Evolutionary conservation across 345 rosid species (phyloP).

Genomic region (Raphanus raphanistrum): DNA sequence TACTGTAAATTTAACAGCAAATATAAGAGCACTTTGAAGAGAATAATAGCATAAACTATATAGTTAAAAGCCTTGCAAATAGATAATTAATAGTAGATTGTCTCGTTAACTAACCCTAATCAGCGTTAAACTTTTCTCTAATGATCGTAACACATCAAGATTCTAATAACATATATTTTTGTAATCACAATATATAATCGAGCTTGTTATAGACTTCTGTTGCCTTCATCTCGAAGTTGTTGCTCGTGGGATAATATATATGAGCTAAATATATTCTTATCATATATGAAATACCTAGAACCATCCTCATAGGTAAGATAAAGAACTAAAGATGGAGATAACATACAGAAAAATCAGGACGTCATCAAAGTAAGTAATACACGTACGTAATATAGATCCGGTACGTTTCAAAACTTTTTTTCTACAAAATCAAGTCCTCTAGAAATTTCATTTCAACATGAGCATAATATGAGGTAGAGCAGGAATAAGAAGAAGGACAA

Average conservation of each 20-base stretch:
- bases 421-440: slow-evolving; percentile 5
- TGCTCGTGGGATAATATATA: neutral
- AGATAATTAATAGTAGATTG: neutral
- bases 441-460: slow-evolving; percentile 26
- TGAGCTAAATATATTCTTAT: neutral
- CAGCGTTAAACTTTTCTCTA: neutral
- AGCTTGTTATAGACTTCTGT: neutral
- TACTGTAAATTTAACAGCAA: neutral
- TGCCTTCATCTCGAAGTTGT: neutral
- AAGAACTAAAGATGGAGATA: slow-evolving; percentile 9
- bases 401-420: slow-evolving; percentile 11
- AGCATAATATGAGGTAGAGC: slow-evolving; percentile 44
- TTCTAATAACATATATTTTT: neutral
- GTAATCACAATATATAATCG: neutral
- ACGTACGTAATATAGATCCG: slow-evolving; percentile 1
- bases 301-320: neutral
- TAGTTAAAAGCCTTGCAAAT: neutral
- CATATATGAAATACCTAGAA: neutral
- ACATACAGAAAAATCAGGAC: neutral
- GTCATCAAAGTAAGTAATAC: neutral
- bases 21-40: neutral
- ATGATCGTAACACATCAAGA: neutral
- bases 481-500: slow-evolving; percentile 55
- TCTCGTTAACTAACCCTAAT: neutral
- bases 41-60: no score